Evolutionary conservation across 345 rosid genomes (phyloP).

Genomic region (Populus euphratica): DNA sequence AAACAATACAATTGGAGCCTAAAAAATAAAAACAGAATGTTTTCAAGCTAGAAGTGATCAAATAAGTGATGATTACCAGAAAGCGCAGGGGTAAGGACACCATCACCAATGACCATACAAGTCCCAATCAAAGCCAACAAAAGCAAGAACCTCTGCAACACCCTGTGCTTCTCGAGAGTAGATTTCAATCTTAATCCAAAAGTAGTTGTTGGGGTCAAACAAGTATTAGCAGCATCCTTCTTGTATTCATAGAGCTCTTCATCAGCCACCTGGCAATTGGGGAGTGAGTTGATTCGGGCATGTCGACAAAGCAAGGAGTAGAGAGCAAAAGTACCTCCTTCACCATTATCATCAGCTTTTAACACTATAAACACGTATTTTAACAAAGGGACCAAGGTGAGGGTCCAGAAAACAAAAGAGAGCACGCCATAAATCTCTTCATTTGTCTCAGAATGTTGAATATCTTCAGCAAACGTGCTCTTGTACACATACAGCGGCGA

Average conservation of each 20-base stretch:
- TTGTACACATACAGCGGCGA: slow-evolving; percentile 83
- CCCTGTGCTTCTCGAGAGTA: slow-evolving; percentile 57
- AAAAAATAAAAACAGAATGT: neutral
- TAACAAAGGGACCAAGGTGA: slow-evolving; percentile 75
- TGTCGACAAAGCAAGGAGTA: slow-evolving; percentile 82
- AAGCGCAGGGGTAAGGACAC: slow-evolving; percentile 81
- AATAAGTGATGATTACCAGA: slow-evolving; percentile 50
- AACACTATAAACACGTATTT: slow-evolving; percentile 82
- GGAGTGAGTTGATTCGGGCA: slow-evolving; percentile 80
- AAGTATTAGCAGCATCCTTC: slow-evolving; percentile 31
- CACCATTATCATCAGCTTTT: slow-evolving; percentile 86
- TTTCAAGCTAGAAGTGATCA: slow-evolving; percentile 4
- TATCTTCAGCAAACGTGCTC: slow-evolving; percentile 76
- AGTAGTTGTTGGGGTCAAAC: slow-evolving; percentile 33
- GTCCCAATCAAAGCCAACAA: slow-evolving; percentile 82
- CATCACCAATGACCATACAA: slow-evolving; percentile 97
- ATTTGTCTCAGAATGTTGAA: slow-evolving; percentile 64
- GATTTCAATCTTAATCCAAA: slow-evolving; percentile 59
- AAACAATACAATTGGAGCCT: slow-evolving; percentile 8
- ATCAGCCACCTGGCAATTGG: slow-evolving; percentile 74
- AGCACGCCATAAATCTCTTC: slow-evolving; percentile 90
- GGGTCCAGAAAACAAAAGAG: slow-evolving; percentile 87
- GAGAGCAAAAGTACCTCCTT: slow-evolving; percentile 92
- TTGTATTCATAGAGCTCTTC: slow-evolving; percentile 69
- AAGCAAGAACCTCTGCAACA: slow-evolving; percentile 71